Evolutionary conservation across 2,329 filamentous ascomycete genomes (phyloP).

Genomic region (Sclerotinia spermophila): DNA sequence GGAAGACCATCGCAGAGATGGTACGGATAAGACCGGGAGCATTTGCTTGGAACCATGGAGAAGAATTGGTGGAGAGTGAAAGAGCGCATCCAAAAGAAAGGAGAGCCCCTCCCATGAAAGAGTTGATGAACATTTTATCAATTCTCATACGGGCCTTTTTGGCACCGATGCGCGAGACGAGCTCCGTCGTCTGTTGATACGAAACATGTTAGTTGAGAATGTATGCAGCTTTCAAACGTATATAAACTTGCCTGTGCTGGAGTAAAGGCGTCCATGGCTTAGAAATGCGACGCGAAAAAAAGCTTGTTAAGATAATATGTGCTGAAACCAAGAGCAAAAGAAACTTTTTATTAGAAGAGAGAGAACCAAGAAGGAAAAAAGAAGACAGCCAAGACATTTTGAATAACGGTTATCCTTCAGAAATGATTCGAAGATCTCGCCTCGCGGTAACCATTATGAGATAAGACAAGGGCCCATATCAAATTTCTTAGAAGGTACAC

Average conservation of each 20-base stretch:
- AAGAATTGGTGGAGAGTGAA: constrained; percentile 43
- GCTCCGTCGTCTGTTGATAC: constrained; percentile 45
- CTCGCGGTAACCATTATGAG: neutral
- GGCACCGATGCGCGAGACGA: constrained; percentile 48
- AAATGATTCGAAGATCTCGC: neutral
- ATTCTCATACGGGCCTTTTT: constrained; percentile 51
- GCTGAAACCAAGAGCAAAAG: neutral
- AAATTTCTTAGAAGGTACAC: neutral
- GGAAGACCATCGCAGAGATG: constrained; percentile 46
- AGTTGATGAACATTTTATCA: constrained; percentile 51
- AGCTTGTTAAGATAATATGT: neutral
- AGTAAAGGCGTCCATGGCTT: constrained; percentile 42
- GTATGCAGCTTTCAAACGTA: neutral
- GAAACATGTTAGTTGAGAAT: constrained; percentile 8
- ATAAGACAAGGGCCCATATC: constrained; percentile 7
- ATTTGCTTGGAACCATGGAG: constrained; percentile 48
- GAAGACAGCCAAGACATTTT: constrained; percentile 4
- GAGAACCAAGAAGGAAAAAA: neutral
- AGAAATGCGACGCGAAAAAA: constrained; percentile 1
- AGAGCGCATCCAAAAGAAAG: constrained; percentile 50
- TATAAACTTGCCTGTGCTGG: constrained; percentile 35
- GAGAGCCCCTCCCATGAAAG: constrained; percentile 49
- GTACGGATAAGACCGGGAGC: constrained; percentile 47
- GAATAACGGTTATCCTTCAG: neutral
- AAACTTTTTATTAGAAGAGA: neutral